Evolutionary conservation across 768 basidiomycete species (phyloP).

Genomic region (Tylopilus felleus): DNA sequence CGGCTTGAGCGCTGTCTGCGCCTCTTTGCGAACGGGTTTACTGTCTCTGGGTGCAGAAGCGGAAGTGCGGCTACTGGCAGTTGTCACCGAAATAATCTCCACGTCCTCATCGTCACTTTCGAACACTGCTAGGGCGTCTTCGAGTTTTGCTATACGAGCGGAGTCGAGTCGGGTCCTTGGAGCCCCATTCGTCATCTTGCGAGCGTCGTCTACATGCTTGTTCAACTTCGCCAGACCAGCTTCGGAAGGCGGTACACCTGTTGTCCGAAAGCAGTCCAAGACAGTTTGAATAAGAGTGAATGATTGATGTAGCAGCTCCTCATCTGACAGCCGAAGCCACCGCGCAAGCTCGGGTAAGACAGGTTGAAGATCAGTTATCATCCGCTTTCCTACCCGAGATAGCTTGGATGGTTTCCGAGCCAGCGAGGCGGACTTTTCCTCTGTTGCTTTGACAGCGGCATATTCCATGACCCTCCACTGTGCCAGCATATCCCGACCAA

Average conservation of each 20-base stretch:
- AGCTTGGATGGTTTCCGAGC: slow-evolving; percentile 41
- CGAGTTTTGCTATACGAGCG: slow-evolving; percentile 59
- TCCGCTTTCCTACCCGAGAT: slow-evolving; percentile 61
- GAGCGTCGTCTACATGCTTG: slow-evolving; percentile 59
- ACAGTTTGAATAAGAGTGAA: slow-evolving; percentile 79
- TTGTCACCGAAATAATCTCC: slow-evolving; percentile 45
- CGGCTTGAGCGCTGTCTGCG: slow-evolving; percentile 20
- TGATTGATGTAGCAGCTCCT: slow-evolving; percentile 87
- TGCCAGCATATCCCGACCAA: slow-evolving; percentile 81
- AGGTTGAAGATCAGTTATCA: slow-evolving; percentile 74
- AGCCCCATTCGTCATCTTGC: slow-evolving; percentile 43
- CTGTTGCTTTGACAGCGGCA: slow-evolving; percentile 36
- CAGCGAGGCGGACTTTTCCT: slow-evolving; percentile 18
- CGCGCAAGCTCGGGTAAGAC: slow-evolving; percentile 75
- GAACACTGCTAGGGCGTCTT: slow-evolving; percentile 63
- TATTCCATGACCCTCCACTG: slow-evolving; percentile 78
- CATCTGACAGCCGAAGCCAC: slow-evolving; percentile 92
- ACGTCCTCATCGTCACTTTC: slow-evolving; percentile 61
- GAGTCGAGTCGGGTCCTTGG: slow-evolving; percentile 51
- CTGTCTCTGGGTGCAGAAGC: slow-evolving; percentile 7
- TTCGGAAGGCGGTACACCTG: slow-evolving; percentile 51
- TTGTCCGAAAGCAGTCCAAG: slow-evolving; percentile 70
- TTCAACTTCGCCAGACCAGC: slow-evolving; percentile 62
- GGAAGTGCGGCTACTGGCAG: slow-evolving; percentile 12
- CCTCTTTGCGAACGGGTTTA: slow-evolving; percentile 20